A percentile compares a stretch with the other conserved stretches of the same genome.
Conservation (phyloP, 495 filamentous ascomycete genomes). For the Tuber borchii region DNA sequence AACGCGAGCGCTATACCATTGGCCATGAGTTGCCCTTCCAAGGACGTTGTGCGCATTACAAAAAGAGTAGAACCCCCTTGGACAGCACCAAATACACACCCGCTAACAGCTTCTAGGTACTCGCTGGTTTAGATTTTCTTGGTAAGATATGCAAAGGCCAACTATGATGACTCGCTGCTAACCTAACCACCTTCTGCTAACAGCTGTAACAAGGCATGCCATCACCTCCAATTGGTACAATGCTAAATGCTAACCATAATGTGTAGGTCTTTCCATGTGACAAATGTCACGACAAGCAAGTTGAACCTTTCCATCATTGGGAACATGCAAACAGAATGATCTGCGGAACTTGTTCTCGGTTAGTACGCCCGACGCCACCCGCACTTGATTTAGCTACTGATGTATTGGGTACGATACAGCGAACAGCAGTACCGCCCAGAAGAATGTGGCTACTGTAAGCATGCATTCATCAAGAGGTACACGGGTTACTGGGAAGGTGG, state of each 20-base stretch:
- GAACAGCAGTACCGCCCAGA: conserved; percentile 80
- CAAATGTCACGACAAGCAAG: conserved; percentile 66
- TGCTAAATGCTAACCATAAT: background rate
- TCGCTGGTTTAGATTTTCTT: conserved; percentile 75
- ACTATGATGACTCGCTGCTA: background rate
- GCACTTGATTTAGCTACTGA: background rate
- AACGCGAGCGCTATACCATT: conserved; percentile 62
- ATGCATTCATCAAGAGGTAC: conserved; percentile 61
- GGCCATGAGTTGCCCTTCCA: conserved; percentile 70
- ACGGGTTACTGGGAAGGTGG: conserved; percentile 90
- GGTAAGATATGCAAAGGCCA: conserved; percentile 18
- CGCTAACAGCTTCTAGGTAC: conserved; percentile 13
- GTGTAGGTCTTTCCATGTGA: conserved; percentile 71
- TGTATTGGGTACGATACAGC: conserved; percentile 41
- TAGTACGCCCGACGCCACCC: background rate
- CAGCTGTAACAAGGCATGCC: conserved; percentile 44
- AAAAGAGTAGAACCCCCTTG: conserved; percentile 53
- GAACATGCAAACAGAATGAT: conserved; percentile 89
- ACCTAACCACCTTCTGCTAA: background rate
- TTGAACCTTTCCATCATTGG: conserved; percentile 58
- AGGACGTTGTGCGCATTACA: conserved; percentile 73
- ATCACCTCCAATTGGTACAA: background rate
- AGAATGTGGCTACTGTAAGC: conserved; percentile 69
- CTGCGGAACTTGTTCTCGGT: conserved; percentile 65
- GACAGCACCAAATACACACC: background rate